Conservation (phyloP, 495 filamentous ascomycete genomes). For the Parachaetomium inaequale region DNA sequence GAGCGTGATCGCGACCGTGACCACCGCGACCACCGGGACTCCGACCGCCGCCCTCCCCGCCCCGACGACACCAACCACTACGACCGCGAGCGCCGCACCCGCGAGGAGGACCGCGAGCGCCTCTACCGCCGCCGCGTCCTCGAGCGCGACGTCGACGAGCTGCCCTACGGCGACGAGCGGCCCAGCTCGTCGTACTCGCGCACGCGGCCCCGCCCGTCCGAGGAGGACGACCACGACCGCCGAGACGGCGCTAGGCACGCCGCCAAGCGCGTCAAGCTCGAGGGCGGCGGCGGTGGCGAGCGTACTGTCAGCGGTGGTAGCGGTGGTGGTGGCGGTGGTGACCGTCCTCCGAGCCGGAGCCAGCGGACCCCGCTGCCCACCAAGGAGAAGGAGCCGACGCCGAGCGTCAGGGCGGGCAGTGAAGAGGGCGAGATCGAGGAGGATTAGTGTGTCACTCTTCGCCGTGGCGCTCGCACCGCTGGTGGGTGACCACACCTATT, state of each 20-base stretch:
- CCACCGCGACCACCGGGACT: constrained; percentile 39
- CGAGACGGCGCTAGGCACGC: constrained; percentile 51
- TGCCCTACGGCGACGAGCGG: constrained; percentile 82
- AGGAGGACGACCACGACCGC: constrained; percentile 60
- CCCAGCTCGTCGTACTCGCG: constrained; percentile 58
- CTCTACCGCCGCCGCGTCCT: constrained; percentile 80
- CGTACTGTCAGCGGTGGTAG: neutral
- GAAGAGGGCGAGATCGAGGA: constrained; percentile 99
- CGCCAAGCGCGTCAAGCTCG: constrained; percentile 34
- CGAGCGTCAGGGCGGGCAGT: constrained; percentile 72
- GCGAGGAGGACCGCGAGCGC: constrained; percentile 81
- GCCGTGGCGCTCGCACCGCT: too few relatives aligned
- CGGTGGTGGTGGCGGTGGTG: neutral
- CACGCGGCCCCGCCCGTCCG: constrained; percentile 62
- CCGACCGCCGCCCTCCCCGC: constrained; percentile 39
- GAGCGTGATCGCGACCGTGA: constrained; percentile 37
- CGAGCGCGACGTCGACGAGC: constrained; percentile 69
- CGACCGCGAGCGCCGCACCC: constrained; percentile 69
- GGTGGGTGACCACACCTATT: too few relatives aligned
- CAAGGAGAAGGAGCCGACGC: constrained; percentile 59
- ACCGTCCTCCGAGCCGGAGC: constrained; percentile 3
- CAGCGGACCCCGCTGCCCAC: constrained; percentile 33
- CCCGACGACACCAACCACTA: constrained; percentile 53
- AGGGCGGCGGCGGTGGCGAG: constrained; percentile 6
- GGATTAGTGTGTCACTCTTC: constrained; percentile 49